A percentile compares a stretch with the other conserved stretches of the same genome.
Conservation (phyloP, 441 rosid genomes). For the Heliophila coronopifolia region DNA sequence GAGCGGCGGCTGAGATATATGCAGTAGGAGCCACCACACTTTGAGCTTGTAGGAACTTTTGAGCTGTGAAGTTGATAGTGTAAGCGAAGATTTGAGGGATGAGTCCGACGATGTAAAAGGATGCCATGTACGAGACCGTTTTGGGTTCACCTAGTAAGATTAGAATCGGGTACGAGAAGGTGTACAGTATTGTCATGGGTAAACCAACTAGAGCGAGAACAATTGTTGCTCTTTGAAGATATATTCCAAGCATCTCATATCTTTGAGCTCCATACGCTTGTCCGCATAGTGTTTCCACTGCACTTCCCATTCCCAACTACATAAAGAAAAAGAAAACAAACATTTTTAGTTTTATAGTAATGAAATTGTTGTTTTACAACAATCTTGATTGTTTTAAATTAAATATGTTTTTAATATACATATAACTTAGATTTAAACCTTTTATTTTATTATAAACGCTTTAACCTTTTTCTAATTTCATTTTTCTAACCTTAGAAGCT, state of each 20-base stretch:
- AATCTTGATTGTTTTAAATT: no score
- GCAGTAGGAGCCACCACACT: slow-evolving; percentile 72
- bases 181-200: slow-evolving; percentile 44
- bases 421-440: no score
- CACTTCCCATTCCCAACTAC: slow-evolving; percentile 99
- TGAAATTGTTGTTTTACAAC: no score
- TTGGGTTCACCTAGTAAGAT: slow-evolving; percentile 45
- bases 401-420: no score
- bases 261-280: slow-evolving; percentile 87
- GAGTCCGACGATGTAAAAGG: slow-evolving; percentile 54
- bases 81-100: slow-evolving; percentile 81
- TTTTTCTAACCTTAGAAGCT: no score
- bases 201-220: slow-evolving; percentile 52
- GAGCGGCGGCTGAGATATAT: slow-evolving; percentile 52
- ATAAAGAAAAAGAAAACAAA: no score
- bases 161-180: slow-evolving; percentile 49
- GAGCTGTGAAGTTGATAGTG: slow-evolving; percentile 69
- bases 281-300: slow-evolving; percentile 93
- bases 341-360: no score
- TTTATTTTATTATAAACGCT: no score
- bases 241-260: slow-evolving; percentile 69
- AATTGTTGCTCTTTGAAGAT: slow-evolving; percentile 84
- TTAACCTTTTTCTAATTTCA: no score
- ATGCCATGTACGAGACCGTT: slow-evolving; percentile 46
- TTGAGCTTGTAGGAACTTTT: slow-evolving; percentile 77